These are phyloP conservation scores for Phalaenopsis hybrid DNA, from an alignment of 116 monocot genomes.

Conservation along the genomic window DNA sequence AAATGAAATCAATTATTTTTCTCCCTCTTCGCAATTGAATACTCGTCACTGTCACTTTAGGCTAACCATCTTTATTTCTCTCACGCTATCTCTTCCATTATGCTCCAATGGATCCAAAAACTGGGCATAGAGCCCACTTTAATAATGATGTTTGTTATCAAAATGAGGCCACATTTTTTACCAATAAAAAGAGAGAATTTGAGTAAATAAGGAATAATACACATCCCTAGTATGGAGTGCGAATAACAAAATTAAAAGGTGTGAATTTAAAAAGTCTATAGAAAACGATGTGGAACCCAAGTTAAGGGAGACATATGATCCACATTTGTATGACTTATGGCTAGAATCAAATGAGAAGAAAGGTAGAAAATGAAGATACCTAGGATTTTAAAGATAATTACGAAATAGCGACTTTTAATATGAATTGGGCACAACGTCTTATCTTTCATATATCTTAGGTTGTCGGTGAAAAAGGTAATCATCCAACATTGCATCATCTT, in stretches of 20 bases:
- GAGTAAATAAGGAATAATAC: neutral
- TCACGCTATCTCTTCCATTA: neutral
- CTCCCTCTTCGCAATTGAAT: neutral
- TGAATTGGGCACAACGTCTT: neutral
- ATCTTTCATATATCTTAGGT: neutral
- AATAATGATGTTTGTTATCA: neutral
- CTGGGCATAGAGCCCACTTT: neutral
- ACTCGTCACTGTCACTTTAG: neutral
- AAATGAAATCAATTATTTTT: conserved; percentile 26
- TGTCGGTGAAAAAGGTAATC: neutral
- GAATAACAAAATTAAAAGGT: neutral
- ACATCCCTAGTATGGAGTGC: neutral
- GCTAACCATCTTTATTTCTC: no score
- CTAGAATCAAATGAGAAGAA: no score
- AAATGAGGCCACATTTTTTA: neutral
- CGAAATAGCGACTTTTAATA: neutral
- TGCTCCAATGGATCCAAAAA: neutral
- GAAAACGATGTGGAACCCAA: neutral
- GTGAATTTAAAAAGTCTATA: neutral
- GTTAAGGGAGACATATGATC: neutral
- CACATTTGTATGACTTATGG: neutral
- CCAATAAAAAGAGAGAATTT: neutral
- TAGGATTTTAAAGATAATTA: neutral
- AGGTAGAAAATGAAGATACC: neutral
- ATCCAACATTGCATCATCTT: neutral